A percentile compares a stretch with the other conserved stretches of the same genome.
These are phyloP conservation scores for Chloranthus sessilifolius DNA, from an alignment of 164 flowering plant genomes.

Conservation along the genomic window DNA sequence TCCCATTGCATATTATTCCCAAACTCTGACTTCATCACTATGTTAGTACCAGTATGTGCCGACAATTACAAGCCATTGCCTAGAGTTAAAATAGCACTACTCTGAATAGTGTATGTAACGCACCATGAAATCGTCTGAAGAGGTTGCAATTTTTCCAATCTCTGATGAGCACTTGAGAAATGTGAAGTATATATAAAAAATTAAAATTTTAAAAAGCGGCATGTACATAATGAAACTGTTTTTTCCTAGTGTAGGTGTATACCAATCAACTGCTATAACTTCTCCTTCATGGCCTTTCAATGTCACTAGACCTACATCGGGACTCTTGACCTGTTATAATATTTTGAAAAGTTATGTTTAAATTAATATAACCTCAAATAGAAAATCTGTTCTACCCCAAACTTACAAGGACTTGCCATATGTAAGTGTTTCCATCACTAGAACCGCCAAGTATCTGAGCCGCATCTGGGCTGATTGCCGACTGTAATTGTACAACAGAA, in stretches of 20 bases:
- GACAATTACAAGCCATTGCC: no score
- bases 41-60: no score
- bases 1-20: no score
- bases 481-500: conserved; percentile 36
- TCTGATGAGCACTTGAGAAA: conserved; percentile 62
- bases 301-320: conserved; percentile 47
- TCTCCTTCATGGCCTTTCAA: conserved; percentile 79
- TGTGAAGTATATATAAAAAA: neutral
- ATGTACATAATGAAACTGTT: neutral
- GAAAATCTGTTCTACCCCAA: neutral
- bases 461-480: conserved; percentile 86
- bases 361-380: neutral
- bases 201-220: neutral
- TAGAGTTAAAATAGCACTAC: no score
- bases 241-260: conserved; percentile 9
- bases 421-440: conserved; percentile 79
- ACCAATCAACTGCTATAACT: conserved; percentile 94
- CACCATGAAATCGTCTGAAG: conserved; percentile 91
- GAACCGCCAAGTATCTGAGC: conserved; percentile 84
- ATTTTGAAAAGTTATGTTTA: conserved; percentile 1
- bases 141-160: conserved; percentile 70
- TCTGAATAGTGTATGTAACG: no score
- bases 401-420: conserved; percentile 73
- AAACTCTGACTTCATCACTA: no score
- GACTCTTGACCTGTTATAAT: conserved; percentile 55